Evolutionary conservation across 352 stramenopile genomes (phyloP).

Genomic region (Pythium rhizo-oryzae): DNA sequence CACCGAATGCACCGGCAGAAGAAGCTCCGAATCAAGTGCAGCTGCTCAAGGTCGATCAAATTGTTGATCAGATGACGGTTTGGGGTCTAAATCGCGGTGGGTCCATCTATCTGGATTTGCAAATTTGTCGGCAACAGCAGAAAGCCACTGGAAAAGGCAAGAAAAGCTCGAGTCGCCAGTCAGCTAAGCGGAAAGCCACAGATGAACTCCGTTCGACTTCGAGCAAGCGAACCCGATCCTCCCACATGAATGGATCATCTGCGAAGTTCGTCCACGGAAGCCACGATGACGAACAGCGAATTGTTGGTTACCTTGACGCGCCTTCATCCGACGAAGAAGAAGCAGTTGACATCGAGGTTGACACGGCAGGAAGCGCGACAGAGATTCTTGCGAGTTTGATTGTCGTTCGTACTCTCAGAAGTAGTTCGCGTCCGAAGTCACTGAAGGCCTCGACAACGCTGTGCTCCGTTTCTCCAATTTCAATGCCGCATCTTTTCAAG

Average conservation of each 20-base stretch:
- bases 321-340: constrained; percentile 61
- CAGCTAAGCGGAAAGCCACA: constrained; percentile 42
- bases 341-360: constrained; percentile 55
- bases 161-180: constrained; percentile 28
- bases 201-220: constrained; percentile 36
- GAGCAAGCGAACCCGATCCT: constrained; percentile 36
- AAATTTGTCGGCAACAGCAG: constrained; percentile 85
- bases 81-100: constrained; percentile 84
- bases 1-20: constrained; percentile 72
- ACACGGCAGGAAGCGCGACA: constrained; percentile 73
- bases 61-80: constrained; percentile 88
- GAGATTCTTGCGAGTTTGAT: constrained; percentile 82
- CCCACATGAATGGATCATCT: constrained; percentile 19
- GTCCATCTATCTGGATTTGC: constrained; percentile 85
- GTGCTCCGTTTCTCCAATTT: constrained; percentile 48
- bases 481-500: constrained; percentile 33
- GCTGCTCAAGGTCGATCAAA: constrained; percentile 86
- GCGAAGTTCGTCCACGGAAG: constrained; percentile 2
- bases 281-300: constrained; percentile 20
- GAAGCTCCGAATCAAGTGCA: constrained; percentile 76
- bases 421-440: constrained; percentile 46
- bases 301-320: constrained; percentile 36
- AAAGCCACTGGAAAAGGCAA: constrained; percentile 78
- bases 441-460: constrained; percentile 42
- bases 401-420: constrained; percentile 71